These are phyloP conservation scores for Raddia guianensis DNA, from an alignment of 176 grass and related monocot species.

Conservation along the genomic window DNA sequence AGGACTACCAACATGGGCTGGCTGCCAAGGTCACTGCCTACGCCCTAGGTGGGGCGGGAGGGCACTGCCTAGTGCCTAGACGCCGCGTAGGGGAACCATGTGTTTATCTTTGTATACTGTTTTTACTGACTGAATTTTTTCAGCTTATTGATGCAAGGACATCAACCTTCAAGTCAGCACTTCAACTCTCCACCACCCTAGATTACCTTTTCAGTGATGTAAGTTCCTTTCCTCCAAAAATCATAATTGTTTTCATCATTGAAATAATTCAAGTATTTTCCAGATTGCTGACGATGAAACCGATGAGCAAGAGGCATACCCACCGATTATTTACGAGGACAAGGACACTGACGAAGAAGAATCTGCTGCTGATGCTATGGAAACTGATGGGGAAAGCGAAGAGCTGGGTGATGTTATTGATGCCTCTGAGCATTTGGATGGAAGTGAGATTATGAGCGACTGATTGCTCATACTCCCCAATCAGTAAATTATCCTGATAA, in stretches of 20 bases:
- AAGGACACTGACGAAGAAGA: conserved; percentile 81
- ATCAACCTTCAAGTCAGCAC: conserved; percentile 70
- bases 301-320: conserved; percentile 46
- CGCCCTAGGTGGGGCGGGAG: no score
- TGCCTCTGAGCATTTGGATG: conserved; percentile 67
- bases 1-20: no score
- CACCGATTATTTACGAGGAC: conserved; percentile 74
- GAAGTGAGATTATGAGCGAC: conserved; percentile 76
- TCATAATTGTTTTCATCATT: background rate
- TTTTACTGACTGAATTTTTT: conserved; percentile 29
- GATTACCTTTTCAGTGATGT: conserved; percentile 74
- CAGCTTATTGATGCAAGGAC: conserved; percentile 92
- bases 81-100: no score
- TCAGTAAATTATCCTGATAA: background rate
- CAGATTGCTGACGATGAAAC: conserved; percentile 72
- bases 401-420: conserved; percentile 60
- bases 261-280: conserved; percentile 33
- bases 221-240: conserved; percentile 39
- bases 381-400: conserved; percentile 52
- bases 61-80: no score
- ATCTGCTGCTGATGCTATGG: conserved; percentile 75
- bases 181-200: conserved; percentile 75
- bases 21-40: no score
- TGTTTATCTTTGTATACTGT: conserved; percentile 12
- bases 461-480: conserved; percentile 27